phyloP scores from a whole-genome alignment of 1,284 basidiomycete genomes.

The Pascua guehoae region DNA sequence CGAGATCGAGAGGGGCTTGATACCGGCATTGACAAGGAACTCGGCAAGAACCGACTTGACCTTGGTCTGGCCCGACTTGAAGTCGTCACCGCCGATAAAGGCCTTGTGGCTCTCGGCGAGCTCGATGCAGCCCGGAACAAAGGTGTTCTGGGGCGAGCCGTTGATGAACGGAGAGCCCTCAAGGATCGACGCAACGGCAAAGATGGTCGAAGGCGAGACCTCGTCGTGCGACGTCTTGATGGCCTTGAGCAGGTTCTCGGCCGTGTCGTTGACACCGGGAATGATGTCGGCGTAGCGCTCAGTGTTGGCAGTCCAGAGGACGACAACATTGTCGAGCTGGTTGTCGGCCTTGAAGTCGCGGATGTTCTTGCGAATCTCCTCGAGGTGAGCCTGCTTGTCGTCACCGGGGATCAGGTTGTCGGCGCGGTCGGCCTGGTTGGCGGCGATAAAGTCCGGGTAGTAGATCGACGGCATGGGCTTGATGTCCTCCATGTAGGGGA shows the following conservation, averaged over 20 bases:
- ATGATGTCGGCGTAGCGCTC: constrained; percentile 96
- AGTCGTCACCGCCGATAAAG: constrained; percentile 96
- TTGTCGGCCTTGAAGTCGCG: constrained; percentile 85
- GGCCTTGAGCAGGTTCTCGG: constrained; percentile 76
- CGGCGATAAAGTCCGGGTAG: constrained; percentile 90
- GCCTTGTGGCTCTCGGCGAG: constrained; percentile 85
- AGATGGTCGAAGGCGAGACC: constrained; percentile 91
- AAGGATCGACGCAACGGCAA: constrained; percentile 92
- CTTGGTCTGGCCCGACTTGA: constrained; percentile 93
- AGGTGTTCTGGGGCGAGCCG: constrained; percentile 98
- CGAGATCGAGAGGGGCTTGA: constrained; percentile 94
- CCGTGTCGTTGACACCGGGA: constrained; percentile 92
- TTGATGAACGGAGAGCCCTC: constrained; percentile 96
- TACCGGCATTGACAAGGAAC: constrained; percentile 97
- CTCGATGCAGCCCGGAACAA: constrained; percentile 90
- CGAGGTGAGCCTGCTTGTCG: constrained; percentile 88
- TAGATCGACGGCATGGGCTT: constrained; percentile 92
- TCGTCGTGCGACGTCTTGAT: constrained; percentile 85
- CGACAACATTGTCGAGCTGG: constrained; percentile 77
- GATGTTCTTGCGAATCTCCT: constrained; percentile 87
- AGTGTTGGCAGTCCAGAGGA: constrained; percentile 99
- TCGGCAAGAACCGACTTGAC: constrained; percentile 94
- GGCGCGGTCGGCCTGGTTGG: constrained; percentile 94
- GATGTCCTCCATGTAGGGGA: constrained; percentile 75
- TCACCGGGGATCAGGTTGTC: constrained; percentile 76